phyloP scores from a whole-genome alignment of 306 rosid species.

The Macrotyloma uniflorum region DNA sequence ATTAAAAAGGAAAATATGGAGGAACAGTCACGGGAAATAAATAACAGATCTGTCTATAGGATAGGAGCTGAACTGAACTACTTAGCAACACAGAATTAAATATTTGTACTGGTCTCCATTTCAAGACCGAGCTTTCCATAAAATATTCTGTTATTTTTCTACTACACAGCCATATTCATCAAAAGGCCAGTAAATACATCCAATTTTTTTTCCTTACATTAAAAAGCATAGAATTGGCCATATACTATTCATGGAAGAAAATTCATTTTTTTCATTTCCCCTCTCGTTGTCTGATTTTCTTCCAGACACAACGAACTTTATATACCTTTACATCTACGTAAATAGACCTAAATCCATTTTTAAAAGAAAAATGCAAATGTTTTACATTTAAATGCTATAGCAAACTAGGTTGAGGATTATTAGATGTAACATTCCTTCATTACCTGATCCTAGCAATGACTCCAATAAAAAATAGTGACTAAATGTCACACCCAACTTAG shows the following conservation, averaged over 20 bases:
- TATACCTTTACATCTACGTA: slow-evolving; percentile 7
- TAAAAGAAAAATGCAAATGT: neutral
- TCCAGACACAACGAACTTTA: neutral
- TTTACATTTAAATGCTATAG: neutral
- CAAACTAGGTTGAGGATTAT: neutral
- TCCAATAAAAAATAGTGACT: neutral
- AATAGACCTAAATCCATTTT: neutral
- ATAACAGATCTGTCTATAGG: slow-evolving; percentile 2
- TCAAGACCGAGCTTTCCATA: slow-evolving; percentile 15
- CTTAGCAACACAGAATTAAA: neutral
- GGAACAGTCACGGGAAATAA: neutral
- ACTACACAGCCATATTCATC: neutral
- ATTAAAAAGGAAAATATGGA: neutral
- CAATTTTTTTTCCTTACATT: neutral
- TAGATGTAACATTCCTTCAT: neutral
- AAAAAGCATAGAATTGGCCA: slow-evolving; percentile 18
- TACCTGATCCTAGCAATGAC: neutral
- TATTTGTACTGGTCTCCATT: neutral
- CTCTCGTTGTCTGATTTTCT: slow-evolving; percentile 16
- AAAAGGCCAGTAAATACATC: slow-evolving; percentile 6
- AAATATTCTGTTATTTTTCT: neutral
- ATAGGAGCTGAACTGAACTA: neutral
- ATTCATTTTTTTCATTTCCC: neutral
- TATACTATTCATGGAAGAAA: neutral
- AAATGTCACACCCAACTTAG: neutral